Evolutionary conservation across 306 rosid genomes (phyloP).

Genomic region (Cotoneaster glaucophyllus): DNA sequence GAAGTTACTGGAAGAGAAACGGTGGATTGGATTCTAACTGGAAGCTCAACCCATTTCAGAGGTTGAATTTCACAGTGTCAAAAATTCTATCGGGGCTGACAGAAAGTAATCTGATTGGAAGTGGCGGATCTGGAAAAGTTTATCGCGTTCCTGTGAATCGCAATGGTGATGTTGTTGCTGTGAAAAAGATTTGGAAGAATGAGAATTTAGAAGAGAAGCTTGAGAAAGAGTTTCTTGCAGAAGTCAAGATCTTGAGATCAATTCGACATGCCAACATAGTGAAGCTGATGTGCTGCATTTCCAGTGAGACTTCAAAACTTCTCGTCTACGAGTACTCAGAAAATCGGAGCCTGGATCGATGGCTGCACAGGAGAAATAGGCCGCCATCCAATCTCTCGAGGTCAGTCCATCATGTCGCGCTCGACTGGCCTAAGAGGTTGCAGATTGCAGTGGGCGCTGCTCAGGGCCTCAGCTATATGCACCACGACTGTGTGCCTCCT

Average conservation of each 20-base stretch:
- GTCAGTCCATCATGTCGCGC: conserved; percentile 14
- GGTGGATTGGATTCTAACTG: conserved; percentile 31
- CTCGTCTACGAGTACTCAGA: conserved; percentile 71
- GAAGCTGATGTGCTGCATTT: conserved; percentile 59
- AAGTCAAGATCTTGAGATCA: conserved; percentile 58
- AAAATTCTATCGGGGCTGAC: conserved; percentile 42
- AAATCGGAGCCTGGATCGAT: conserved; percentile 63
- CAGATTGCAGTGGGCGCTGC: conserved; percentile 66
- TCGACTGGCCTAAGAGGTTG: conserved; percentile 68
- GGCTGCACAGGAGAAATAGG: conserved; percentile 44
- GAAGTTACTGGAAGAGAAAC: conserved; percentile 25
- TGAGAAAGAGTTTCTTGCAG: conserved; percentile 60
- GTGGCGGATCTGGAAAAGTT: conserved; percentile 81
- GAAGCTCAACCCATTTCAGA: conserved; percentile 70
- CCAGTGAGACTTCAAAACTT: conserved; percentile 48
- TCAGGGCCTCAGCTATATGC: conserved; percentile 81
- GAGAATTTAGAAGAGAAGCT: conserved; percentile 51
- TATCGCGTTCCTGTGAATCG: conserved; percentile 40
- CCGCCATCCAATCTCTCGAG: conserved; percentile 20
- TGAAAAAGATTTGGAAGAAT: conserved; percentile 52
- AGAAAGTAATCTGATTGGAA: conserved; percentile 46
- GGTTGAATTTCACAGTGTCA: conserved; percentile 46
- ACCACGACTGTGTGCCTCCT: conserved; percentile 61
- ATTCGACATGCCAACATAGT: conserved; percentile 80
- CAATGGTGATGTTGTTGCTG: conserved; percentile 40